Evolutionary conservation across 306 rosid genomes (phyloP).

Genomic region (Vigna mungo): DNA sequence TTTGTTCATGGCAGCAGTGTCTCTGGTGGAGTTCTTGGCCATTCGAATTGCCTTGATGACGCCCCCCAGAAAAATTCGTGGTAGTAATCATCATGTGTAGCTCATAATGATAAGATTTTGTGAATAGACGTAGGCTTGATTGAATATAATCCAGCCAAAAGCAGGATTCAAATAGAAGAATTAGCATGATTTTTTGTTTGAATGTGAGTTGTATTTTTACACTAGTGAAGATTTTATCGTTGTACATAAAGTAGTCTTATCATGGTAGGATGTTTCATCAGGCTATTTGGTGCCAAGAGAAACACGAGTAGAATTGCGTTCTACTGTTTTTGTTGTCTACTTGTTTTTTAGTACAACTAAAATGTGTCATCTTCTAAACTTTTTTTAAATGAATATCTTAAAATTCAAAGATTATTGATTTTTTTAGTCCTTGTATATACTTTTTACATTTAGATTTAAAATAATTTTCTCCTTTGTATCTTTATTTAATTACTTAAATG

Average conservation of each 20-base stretch:
- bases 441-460: too few species aligned
- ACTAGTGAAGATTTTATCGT: background rate
- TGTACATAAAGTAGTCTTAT: background rate
- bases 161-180: slow-evolving; percentile 6
- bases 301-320: background rate
- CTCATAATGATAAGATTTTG: slow-evolving; percentile 28
- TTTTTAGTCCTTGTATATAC: too few species aligned
- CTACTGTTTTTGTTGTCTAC: background rate
- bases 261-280: slow-evolving; percentile 5
- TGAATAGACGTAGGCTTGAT: slow-evolving; percentile 30
- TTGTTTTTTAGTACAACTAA: background rate
- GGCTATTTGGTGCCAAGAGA: background rate
- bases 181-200: slow-evolving; percentile 21
- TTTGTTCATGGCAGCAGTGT: slow-evolving; percentile 48
- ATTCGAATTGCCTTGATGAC: slow-evolving; percentile 50
- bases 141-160: slow-evolving; percentile 31
- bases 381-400: too few species aligned
- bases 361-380: background rate
- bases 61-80: slow-evolving; percentile 43
- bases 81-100: slow-evolving; percentile 41
- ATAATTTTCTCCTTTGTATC: too few species aligned
- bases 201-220: slow-evolving; percentile 27
- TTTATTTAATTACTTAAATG: too few species aligned
- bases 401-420: too few species aligned
- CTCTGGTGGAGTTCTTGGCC: slow-evolving; percentile 51